Percentiles rank a stretch among this genome's conserved stretches.
Evolutionary conservation across 805 yeast species (phyloP).

Genomic region (Ogataea paradorogensis): DNA sequence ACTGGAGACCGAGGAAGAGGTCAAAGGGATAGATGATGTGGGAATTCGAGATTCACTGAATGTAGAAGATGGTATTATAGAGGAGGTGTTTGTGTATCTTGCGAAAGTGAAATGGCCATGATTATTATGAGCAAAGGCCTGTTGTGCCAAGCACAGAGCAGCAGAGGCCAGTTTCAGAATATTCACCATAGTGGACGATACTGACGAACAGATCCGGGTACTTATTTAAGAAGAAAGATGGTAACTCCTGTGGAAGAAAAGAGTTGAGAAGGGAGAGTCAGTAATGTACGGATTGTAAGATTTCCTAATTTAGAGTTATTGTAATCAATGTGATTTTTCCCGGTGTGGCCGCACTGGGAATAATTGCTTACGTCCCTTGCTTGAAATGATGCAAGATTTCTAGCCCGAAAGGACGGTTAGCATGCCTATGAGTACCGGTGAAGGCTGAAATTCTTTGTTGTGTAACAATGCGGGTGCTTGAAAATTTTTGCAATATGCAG

Average conservation of each 20-base stretch:
- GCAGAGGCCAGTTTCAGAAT: conserved; percentile 2
- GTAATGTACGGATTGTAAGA: not conserved
- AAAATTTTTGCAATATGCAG: not conserved
- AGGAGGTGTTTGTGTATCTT: not conserved
- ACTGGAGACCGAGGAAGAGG: not conserved
- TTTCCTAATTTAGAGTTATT: conserved; percentile 2
- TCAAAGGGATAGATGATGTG: not conserved
- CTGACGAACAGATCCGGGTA: not conserved
- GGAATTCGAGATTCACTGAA: not conserved
- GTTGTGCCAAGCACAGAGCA: conserved; percentile 1
- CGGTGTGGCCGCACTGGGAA: not conserved
- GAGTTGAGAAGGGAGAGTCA: not conserved
- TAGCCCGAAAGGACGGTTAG: no score
- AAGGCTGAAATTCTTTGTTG: no score
- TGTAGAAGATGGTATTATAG: not conserved
- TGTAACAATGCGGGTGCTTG: not conserved
- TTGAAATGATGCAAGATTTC: no score
- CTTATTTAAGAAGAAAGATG: not conserved
- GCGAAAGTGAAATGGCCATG: not conserved
- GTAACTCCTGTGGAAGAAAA: conserved; percentile 3
- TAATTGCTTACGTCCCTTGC: not conserved
- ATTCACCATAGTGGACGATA: conserved; percentile 4
- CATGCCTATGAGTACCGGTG: no score
- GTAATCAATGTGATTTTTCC: not conserved
- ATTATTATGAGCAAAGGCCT: not conserved